A percentile compares a stretch with the other conserved stretches of the same genome.
Evolutionary conservation across 257 asterid genomes (phyloP).

Genomic region (Apocynum venetum): DNA sequence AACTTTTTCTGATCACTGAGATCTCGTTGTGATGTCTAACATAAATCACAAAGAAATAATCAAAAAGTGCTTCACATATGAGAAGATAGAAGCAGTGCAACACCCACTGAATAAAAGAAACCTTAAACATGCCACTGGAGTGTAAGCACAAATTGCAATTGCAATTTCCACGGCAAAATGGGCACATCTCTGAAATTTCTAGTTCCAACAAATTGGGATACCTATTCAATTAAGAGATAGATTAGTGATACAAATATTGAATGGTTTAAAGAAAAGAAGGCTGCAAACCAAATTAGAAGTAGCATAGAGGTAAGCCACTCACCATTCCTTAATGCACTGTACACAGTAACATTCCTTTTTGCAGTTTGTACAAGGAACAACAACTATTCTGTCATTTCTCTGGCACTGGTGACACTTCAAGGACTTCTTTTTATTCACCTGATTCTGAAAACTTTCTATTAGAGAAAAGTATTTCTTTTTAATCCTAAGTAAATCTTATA

Average conservation of each 20-base stretch:
- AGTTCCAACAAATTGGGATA: conserved; percentile 56
- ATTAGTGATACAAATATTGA: conserved; percentile 5
- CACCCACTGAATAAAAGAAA: conserved; percentile 25
- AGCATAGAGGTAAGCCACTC: conserved; percentile 15
- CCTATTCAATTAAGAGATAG: conserved; percentile 35
- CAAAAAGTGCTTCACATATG: conserved; percentile 20
- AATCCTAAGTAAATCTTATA: background rate
- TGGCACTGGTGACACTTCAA: conserved; percentile 69
- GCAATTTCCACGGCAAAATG: conserved; percentile 70
- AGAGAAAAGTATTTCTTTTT: conserved; percentile 4
- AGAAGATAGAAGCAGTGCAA: conserved; percentile 3
- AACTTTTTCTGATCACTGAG: conserved; percentile 44
- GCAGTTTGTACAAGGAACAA: conserved; percentile 71
- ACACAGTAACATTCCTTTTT: conserved; percentile 47
- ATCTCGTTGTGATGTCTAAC: conserved; percentile 59
- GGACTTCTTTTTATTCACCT: conserved; percentile 36
- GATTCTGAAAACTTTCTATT: conserved; percentile 14
- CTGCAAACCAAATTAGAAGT: background rate
- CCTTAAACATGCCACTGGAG: conserved; percentile 52
- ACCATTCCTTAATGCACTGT: conserved; percentile 79
- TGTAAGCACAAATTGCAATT: conserved; percentile 86
- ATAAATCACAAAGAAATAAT: conserved; percentile 15
- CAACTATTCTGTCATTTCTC: conserved; percentile 47
- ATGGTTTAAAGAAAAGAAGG: background rate
- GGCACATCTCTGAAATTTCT: conserved; percentile 65